Conservation (phyloP, 768 basidiomycete species). For the Amanita rimosa region DNA sequence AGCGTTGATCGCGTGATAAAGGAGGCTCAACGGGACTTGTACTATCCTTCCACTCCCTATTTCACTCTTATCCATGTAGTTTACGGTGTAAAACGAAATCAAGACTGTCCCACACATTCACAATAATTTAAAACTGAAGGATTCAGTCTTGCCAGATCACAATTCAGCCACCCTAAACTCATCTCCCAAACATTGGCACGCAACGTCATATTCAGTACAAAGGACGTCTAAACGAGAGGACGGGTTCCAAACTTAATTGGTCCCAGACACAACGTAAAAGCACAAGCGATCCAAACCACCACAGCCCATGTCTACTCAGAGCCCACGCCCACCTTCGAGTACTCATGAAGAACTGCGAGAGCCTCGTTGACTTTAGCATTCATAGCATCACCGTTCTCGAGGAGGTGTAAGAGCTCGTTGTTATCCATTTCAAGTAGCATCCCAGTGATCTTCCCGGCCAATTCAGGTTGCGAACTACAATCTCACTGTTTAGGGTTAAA, state of each 20-base stretch:
- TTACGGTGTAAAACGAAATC: constrained; percentile 31
- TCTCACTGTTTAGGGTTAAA: constrained; percentile 1
- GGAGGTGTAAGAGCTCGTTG: constrained; percentile 77
- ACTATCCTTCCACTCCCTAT: constrained; percentile 40
- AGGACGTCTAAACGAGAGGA: constrained; percentile 6
- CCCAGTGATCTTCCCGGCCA: constrained; percentile 97
- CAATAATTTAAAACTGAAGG: not conserved
- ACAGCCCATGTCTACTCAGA: constrained; percentile 5
- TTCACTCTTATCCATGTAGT: constrained; percentile 49
- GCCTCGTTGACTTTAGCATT: constrained; percentile 89
- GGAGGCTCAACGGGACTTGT: constrained; percentile 56
- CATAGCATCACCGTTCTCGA: constrained; percentile 77
- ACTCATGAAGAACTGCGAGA: constrained; percentile 80
- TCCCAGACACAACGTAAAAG: constrained; percentile 2
- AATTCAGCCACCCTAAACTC: not conserved
- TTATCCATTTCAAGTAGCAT: constrained; percentile 99
- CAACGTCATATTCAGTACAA: constrained; percentile 4
- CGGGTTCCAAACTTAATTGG: constrained; percentile 5
- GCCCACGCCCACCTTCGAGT: constrained; percentile 30
- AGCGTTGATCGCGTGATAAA: constrained; percentile 45
- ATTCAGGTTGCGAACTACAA: constrained; percentile 69
- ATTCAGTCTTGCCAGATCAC: too few species aligned
- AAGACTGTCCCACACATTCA: constrained; percentile 5
- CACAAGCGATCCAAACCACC: constrained; percentile 2
- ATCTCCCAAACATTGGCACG: too few species aligned